Percentiles rank a stretch among this genome's conserved stretches.
Evolutionary conservation across 305 asterid genomes (phyloP).

Genomic region (Fraxinus angustifolia): DNA sequence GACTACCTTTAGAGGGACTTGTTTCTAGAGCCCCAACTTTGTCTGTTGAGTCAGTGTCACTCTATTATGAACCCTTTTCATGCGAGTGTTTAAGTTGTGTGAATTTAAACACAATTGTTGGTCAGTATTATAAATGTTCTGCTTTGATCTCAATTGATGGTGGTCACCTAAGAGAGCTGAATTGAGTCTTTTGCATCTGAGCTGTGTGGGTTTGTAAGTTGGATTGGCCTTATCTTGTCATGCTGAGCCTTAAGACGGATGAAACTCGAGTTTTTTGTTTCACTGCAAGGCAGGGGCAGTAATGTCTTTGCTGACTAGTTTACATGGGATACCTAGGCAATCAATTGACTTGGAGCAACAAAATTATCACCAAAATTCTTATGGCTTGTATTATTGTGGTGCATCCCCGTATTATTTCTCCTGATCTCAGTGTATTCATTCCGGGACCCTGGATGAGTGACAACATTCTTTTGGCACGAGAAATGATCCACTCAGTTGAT

Average conservation of each 20-base stretch:
- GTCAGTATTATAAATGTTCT: background rate
- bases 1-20: background rate
- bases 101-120: background rate
- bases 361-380: background rate
- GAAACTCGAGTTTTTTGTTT: background rate
- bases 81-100: background rate
- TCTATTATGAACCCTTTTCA: background rate
- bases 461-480: background rate
- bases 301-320: background rate
- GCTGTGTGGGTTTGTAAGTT: background rate
- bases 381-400: background rate
- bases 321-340: background rate
- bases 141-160: background rate
- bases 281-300: background rate
- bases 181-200: background rate
- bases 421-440: background rate
- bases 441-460: background rate
- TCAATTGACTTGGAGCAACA: background rate
- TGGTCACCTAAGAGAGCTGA: background rate
- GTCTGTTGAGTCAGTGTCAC: background rate
- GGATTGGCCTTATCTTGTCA: background rate
- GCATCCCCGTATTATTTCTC: background rate
- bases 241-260: background rate
- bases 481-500: background rate
- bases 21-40: background rate